Percentiles rank a stretch among this genome's conserved stretches.
Evolutionary conservation across 495 filamentous ascomycete species (phyloP).

Genomic region (Aspergillus ostianus): DNA sequence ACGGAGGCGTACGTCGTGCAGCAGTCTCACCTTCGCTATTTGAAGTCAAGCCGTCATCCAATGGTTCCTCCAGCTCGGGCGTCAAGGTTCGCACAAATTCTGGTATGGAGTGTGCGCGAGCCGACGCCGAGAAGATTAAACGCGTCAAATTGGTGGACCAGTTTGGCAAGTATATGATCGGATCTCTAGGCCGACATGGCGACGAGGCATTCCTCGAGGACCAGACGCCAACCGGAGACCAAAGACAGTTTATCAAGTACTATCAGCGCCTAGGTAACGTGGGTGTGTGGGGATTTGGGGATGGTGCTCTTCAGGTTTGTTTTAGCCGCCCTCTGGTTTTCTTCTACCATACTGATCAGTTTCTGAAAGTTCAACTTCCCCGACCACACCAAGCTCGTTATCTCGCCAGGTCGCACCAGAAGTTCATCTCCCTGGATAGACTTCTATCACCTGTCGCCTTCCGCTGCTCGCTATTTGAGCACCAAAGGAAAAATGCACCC

Average conservation of each 20-base stretch:
- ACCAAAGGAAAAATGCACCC: slow-evolving; percentile 59
- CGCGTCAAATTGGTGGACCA: slow-evolving; percentile 82
- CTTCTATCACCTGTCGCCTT: slow-evolving; percentile 77
- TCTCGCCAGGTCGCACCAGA: slow-evolving; percentile 66
- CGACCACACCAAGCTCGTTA: slow-evolving; percentile 90
- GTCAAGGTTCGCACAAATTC: slow-evolving; percentile 51
- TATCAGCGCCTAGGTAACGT: slow-evolving; percentile 87
- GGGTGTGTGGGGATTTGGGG: slow-evolving; percentile 83
- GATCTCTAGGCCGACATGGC: slow-evolving; percentile 52
- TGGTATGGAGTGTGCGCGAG: slow-evolving; percentile 50
- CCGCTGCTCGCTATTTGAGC: slow-evolving; percentile 62
- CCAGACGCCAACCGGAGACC: slow-evolving; percentile 30
- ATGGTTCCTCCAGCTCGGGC: slow-evolving; percentile 20
- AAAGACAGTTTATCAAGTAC: slow-evolving; percentile 72
- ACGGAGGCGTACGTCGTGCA: slow-evolving; percentile 60
- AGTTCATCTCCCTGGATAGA: slow-evolving; percentile 63
- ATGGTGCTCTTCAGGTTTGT: slow-evolving; percentile 78
- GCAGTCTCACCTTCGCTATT: slow-evolving; percentile 61
- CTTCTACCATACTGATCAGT: slow-evolving; percentile 19
- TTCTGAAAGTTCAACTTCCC: slow-evolving; percentile 82
- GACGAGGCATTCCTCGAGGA: slow-evolving; percentile 35
- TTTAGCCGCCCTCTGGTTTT: slow-evolving; percentile 4
- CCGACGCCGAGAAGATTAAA: slow-evolving; percentile 67
- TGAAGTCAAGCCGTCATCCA: slow-evolving; percentile 31
- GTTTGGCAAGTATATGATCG: slow-evolving; percentile 92